phyloP scores from a whole-genome alignment of 176 grass and related monocot species.

The Secale cereale region DNA sequence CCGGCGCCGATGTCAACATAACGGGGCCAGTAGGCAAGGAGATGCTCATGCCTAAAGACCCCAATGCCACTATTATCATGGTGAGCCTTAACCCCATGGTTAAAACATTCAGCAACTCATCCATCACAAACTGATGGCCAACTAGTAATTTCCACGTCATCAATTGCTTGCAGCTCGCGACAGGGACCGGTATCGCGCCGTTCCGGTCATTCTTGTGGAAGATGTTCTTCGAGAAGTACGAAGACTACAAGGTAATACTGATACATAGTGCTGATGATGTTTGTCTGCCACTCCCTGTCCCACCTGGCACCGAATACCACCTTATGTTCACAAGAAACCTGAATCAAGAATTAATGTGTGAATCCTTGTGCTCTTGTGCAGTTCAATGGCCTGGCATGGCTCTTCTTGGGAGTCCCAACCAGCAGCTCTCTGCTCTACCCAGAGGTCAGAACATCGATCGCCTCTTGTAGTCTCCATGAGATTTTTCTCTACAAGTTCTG shows the following conservation, averaged over 20 bases:
- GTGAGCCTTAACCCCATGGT: constrained; percentile 20
- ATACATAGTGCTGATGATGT: background rate
- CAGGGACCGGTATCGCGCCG: constrained; percentile 89
- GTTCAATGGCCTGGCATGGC: constrained; percentile 94
- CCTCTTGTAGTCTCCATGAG: background rate
- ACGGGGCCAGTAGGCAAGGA: constrained; percentile 96
- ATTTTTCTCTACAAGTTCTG: background rate
- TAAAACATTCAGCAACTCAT: background rate
- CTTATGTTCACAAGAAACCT: background rate
- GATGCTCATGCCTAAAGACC: constrained; percentile 98
- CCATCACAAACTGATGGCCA: background rate
- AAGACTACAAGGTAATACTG: constrained; percentile 76
- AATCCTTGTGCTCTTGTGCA: constrained; percentile 24
- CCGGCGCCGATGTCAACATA: constrained; percentile 65
- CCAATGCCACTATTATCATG: constrained; percentile 78
- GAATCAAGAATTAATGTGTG: background rate
- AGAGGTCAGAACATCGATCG: constrained; percentile 33
- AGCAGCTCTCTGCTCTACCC: constrained; percentile 81
- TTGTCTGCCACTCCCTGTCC: too few relatives aligned
- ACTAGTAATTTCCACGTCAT: background rate
- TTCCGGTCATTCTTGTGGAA: constrained; percentile 95
- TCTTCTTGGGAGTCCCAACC: constrained; percentile 94
- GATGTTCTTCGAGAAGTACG: constrained; percentile 95
- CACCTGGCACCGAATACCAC: background rate
- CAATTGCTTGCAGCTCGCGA: constrained; percentile 57